Evolutionary conservation across 108 stramenopile genomes (phyloP), one percentile per base, ranked within the genome.

Genomic region (Cyclotella choctawhatcheeana): DNA sequence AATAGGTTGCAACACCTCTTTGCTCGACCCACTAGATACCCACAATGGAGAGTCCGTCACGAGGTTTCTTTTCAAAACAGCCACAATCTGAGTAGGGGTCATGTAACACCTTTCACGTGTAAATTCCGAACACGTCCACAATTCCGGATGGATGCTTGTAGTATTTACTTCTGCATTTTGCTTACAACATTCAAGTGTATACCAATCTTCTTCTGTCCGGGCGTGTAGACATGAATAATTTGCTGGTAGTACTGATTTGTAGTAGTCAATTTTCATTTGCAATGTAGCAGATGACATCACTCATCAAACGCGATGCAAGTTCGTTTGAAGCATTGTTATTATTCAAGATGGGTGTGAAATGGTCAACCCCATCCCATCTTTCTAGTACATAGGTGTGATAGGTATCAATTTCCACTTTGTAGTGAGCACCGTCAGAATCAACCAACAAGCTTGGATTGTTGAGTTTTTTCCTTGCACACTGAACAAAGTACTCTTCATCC

Each of bases 1-100:
- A n/a, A 48, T 10, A 48, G 47, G 47, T n/a, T 48, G 47, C 47
- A 48, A 48, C n/a, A n/a, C 47, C 17, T 48, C 16, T n/a, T n/a
- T 10, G 18, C 47, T 48, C 18, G 47, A 48, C 16, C 47, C 47
- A 48, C 47, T 48, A n/a, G 47, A 10, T 48, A 48, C 17, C 47
- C 47, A 48, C 17, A 48, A n/a, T n/a, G 47, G 12, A 8, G 47
- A 17, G 18, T 48, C 18, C 18, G n/a, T n/a, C 16, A n/a, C 47
- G 18, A 48, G 8, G 17, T 48, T n/a, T 4, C 4, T 4, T n/a
- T 48, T 48, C n/a, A 48, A 48, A 8, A n/a, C 18, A 10, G 12
- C 47, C 18, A n/a, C 47, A 48, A 48, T 10, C n/a, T 48, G 16
- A 4, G 8, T 8, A n/a, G 47, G 47, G 4, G 47, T 17, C n/a